These are phyloP conservation scores for Trichomonas vaginalis DNA, from an alignment of 208 protist genomes.

Conservation along the genomic window DNA sequence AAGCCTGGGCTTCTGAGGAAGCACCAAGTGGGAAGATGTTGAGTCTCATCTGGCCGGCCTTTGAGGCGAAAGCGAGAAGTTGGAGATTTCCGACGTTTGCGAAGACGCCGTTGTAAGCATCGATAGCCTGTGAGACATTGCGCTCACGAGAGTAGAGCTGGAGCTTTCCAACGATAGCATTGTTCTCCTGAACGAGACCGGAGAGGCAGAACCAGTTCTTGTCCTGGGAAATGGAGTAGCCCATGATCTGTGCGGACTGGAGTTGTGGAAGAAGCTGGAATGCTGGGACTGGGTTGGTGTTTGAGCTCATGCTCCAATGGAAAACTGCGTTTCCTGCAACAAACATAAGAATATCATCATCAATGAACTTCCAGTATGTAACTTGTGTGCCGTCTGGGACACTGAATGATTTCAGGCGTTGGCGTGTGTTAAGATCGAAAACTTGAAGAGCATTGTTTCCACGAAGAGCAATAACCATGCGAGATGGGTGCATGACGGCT, in stretches of 20 bases:
- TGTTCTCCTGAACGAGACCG: background rate
- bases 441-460: background rate
- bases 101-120: background rate
- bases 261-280: background rate
- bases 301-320: background rate
- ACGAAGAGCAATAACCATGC: background rate
- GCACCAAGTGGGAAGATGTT: background rate
- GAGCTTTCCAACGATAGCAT: background rate
- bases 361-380: background rate
- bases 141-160: background rate
- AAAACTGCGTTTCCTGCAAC: background rate
- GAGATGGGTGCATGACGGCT: constrained; percentile 14
- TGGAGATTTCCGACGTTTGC: background rate
- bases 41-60: background rate
- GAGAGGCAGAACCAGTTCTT: background rate
- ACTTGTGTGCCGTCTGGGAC: background rate
- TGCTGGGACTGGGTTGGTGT: background rate
- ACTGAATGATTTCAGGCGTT: background rate
- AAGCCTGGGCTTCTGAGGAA: background rate
- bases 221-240: background rate
- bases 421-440: background rate
- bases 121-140: background rate
- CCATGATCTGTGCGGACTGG: background rate
- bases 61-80: background rate
- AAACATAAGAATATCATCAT: background rate